Evolutionary conservation across 768 basidiomycete genomes (phyloP).

Genomic region (Naganishia kalamii): DNA sequence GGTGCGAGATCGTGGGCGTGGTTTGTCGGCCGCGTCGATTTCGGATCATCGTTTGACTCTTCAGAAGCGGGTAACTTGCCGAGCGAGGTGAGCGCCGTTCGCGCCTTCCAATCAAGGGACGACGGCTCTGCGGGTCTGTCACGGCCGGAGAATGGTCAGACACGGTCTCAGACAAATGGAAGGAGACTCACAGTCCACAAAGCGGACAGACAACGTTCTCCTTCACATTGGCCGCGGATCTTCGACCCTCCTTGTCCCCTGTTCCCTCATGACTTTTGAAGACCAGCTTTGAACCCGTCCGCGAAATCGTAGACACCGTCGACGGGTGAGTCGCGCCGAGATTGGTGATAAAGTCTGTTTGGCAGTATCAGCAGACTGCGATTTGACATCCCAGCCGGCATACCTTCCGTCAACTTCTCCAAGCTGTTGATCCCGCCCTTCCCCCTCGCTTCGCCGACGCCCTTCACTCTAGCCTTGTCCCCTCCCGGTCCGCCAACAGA

Average conservation of each 20-base stretch:
- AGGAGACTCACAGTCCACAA: constrained; percentile 30
- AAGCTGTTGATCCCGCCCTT: constrained; percentile 37
- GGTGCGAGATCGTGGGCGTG: constrained; percentile 24
- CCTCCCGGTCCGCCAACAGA: not conserved
- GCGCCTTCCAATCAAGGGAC: constrained; percentile 41
- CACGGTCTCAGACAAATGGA: not conserved
- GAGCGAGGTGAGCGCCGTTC: constrained; percentile 38
- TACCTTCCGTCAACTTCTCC: constrained; percentile 42
- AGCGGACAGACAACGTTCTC: constrained; percentile 19
- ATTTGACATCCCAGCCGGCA: not conserved
- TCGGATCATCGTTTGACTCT: not conserved
- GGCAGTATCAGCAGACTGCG: not conserved
- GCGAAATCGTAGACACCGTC: constrained; percentile 45
- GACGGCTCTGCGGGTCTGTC: constrained; percentile 40
- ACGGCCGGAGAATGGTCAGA: not conserved
- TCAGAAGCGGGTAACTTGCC: constrained; percentile 3
- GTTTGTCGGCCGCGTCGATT: not conserved
- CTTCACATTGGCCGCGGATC: not conserved
- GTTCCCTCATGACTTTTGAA: constrained; percentile 30
- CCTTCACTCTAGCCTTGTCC: not conserved
- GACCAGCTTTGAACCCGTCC: constrained; percentile 43
- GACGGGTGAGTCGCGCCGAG: constrained; percentile 41
- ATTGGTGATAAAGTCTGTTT: constrained; percentile 40
- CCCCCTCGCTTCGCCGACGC: constrained; percentile 31
- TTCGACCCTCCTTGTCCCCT: not conserved